Conservation (phyloP, 116 monocot genomes). For the Zostera marina region DNA sequence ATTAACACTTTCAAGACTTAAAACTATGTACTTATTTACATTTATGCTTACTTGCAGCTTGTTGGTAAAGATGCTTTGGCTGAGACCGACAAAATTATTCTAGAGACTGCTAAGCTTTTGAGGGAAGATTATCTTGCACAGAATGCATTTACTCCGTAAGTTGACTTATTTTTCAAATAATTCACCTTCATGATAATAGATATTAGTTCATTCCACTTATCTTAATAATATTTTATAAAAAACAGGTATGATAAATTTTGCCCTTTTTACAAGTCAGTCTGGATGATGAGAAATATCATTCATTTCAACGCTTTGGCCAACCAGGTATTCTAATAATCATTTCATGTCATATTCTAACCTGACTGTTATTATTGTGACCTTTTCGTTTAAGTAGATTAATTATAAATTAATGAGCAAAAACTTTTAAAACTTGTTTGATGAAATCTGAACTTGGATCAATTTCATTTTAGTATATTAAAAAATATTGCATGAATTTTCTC, state of each 20-base stretch:
- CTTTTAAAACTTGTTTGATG: no score
- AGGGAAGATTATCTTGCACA: constrained; percentile 99
- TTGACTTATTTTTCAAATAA: not conserved
- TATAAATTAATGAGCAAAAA: no score
- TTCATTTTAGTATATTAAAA: no score
- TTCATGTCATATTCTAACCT: no score
- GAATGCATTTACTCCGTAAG: constrained; percentile 98
- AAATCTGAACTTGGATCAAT: no score
- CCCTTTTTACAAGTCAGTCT: constrained; percentile 98
- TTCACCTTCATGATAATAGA: not conserved
- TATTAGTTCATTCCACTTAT: not conserved
- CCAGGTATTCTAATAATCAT: constrained; percentile 36
- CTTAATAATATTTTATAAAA: not conserved
- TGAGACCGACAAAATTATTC: constrained; percentile 87
- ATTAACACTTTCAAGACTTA: no score
- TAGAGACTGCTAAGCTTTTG: constrained; percentile 96
- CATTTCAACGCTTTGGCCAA: constrained; percentile 91
- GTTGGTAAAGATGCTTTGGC: constrained; percentile 99
- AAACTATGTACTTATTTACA: not conserved
- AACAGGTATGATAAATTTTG: constrained; percentile 94
- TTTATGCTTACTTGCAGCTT: constrained; percentile 37
- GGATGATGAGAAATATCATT: constrained; percentile 99
- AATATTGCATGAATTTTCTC: no score
- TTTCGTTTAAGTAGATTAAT: no score
- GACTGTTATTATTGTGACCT: no score